Conservation (phyloP, 2,329 filamentous ascomycete genomes). For the Fusarium circinatum region DNA sequence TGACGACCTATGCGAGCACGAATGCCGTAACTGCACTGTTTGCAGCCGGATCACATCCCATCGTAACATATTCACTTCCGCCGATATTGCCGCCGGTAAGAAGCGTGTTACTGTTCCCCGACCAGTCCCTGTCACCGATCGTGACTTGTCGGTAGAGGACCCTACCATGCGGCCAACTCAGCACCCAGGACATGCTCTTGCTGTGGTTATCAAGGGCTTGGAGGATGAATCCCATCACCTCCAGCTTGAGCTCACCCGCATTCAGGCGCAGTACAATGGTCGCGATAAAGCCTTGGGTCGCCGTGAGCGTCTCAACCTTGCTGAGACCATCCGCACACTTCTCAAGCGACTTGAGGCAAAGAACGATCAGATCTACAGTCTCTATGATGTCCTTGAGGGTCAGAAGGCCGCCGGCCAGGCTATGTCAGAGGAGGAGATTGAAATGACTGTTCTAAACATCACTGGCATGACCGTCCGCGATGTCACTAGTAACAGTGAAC, state of each 20-base stretch:
- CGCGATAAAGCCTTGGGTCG: constrained; percentile 75
- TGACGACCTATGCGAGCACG: constrained; percentile 64
- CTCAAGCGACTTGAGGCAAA: constrained; percentile 75
- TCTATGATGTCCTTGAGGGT: constrained; percentile 86
- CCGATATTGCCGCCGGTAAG: constrained; percentile 56
- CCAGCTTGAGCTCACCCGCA: constrained; percentile 72
- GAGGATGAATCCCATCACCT: constrained; percentile 83
- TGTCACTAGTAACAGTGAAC: constrained; percentile 50
- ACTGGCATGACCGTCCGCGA: constrained; percentile 58
- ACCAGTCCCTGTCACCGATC: constrained; percentile 74
- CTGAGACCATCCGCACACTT: constrained; percentile 69
- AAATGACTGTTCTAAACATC: constrained; percentile 70
- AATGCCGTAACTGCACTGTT: constrained; percentile 66
- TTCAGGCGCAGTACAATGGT: constrained; percentile 70
- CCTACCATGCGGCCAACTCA: constrained; percentile 73
- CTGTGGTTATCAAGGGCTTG: constrained; percentile 83
- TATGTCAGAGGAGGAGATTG: constrained; percentile 71
- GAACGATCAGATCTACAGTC: constrained; percentile 80
- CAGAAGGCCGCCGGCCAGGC: constrained; percentile 74
- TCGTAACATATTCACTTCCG: constrained; percentile 50
- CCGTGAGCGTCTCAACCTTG: constrained; percentile 70
- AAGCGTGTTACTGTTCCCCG: constrained; percentile 71
- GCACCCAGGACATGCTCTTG: constrained; percentile 76
- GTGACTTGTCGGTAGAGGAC: constrained; percentile 60
- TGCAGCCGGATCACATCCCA: constrained; percentile 64